phyloP scores from a whole-genome alignment of 2,329 filamentous ascomycete species.

The Colletotrichum kahawae region DNA sequence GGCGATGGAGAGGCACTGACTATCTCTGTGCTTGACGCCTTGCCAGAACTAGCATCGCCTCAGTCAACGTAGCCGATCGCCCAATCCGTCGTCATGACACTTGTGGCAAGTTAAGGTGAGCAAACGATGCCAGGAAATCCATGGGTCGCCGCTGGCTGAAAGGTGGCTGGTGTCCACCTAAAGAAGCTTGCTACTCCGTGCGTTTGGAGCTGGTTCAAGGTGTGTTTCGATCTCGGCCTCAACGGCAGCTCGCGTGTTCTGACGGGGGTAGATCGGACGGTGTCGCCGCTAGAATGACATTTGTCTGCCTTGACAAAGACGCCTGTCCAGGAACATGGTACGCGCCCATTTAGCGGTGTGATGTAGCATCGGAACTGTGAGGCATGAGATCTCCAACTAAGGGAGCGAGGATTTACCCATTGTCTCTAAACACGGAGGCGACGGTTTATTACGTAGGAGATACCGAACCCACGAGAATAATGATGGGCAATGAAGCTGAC shows the following conservation, averaged over 20 bases:
- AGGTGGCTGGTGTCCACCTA: not conserved
- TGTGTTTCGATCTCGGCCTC: conserved; percentile 18
- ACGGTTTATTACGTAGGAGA: not conserved
- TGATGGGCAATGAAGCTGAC: not conserved
- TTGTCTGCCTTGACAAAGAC: not conserved
- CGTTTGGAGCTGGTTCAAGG: conserved; percentile 13
- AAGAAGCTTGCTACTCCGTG: conserved; percentile 8
- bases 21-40: not conserved
- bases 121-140: not conserved
- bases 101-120: not conserved
- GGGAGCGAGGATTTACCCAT: not conserved
- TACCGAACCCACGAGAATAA: not conserved
- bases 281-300: conserved; percentile 2
- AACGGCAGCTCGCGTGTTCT: conserved; percentile 12
- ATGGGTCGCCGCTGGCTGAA: not conserved
- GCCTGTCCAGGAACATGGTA: not conserved
- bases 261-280: conserved; percentile 12
- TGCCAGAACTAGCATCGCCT: not conserved
- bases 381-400: not conserved
- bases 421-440: not conserved
- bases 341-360: conserved; percentile 9
- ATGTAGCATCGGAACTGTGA: not conserved
- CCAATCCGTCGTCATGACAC: not conserved
- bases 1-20: not conserved
- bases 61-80: not conserved